Base-by-base conservation (phyloP, 129 eudicot species). In the Chrysanthemum seticuspe region DNA sequence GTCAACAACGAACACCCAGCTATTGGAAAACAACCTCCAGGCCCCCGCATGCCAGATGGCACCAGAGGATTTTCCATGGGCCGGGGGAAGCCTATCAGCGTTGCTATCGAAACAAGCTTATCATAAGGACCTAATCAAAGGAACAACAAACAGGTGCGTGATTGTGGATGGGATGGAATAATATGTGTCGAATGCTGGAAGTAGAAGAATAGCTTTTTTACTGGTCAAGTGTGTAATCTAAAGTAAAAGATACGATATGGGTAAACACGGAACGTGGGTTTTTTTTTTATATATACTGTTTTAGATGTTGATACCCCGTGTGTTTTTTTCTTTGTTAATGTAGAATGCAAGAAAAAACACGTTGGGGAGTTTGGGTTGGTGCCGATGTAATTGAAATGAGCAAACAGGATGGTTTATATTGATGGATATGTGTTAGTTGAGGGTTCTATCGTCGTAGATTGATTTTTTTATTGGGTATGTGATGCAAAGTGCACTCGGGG, bases 11-110 rank as follows among this genome's bases (percentile, higher is more conserved):
- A 87, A 62, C 86, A 80, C 40, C 80, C 76, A 2, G 61, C 18
- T 21, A 63, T 65, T 10, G 70, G 74, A 63, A 88, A 84, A 78
- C 89, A 85, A 63, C 83, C 96, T 62, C 88, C 96, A 11, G 96
- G 93, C 18, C 99, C 99, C 14, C 93, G 99, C 49, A 94, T 94
- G 99, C 99, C 99, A 59, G 99, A 94, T 78, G 99, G 99, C 36
- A 94, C 99, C 4, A 81, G 84, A 71, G 99, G 99, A 21, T 94
- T 94, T 77, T 88, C 97, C 16, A 65, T 90, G 97, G 99, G 99
- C 54, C 86, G 99, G 36, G 97, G 99, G 64, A 94, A 82, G 77
- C 83, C 96, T 6, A 47, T 84, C 10, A 63, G 80, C 50, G 71
- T 87, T 54, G 18, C 72, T 2, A 62, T 47, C 5, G 64, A 71